Conservation (phyloP, 75 land plant species). For the Azolla pinnata region DNA sequence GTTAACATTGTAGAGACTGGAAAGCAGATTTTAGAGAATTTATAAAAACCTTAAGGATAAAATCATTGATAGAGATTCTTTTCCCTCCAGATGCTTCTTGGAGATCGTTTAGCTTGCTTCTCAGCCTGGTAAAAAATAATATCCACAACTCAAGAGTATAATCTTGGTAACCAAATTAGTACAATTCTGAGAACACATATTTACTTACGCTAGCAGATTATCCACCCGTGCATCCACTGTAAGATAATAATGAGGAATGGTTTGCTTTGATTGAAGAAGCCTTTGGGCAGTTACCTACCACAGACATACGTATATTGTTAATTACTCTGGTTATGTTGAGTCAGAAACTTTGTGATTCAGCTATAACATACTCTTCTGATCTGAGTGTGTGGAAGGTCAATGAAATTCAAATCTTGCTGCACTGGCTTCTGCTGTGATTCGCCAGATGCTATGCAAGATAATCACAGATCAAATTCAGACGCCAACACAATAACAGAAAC, state of each 20-base stretch:
- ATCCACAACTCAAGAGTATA: no score
- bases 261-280: slow-evolving; percentile 84
- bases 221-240: slow-evolving; percentile 97
- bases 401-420: slow-evolving; percentile 58
- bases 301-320: no score
- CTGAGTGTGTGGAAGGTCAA: slow-evolving; percentile 73
- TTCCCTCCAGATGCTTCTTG: slow-evolving; percentile 87
- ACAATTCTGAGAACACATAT: no score
- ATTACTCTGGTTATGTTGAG: no score
- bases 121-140: no score
- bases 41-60: slow-evolving; percentile 98
- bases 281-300: slow-evolving; percentile 87
- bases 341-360: no score
- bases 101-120: slow-evolving; percentile 54
- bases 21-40: no score
- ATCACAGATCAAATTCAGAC: no score
- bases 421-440: no score
- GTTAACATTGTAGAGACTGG: no score
- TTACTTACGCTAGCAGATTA: slow-evolving; percentile 72
- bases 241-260: slow-evolving; percentile 96
- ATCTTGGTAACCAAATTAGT: no score
- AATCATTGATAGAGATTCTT: slow-evolving; percentile 88
- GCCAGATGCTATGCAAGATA: slow-evolving; percentile 40
- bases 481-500: no score
- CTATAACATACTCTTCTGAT: slow-evolving; percentile 87